A percentile compares a stretch with the other conserved stretches of the same genome.
phyloP scores from a whole-genome alignment of 1,284 basidiomycete genomes.

The Athelia sp. region DNA sequence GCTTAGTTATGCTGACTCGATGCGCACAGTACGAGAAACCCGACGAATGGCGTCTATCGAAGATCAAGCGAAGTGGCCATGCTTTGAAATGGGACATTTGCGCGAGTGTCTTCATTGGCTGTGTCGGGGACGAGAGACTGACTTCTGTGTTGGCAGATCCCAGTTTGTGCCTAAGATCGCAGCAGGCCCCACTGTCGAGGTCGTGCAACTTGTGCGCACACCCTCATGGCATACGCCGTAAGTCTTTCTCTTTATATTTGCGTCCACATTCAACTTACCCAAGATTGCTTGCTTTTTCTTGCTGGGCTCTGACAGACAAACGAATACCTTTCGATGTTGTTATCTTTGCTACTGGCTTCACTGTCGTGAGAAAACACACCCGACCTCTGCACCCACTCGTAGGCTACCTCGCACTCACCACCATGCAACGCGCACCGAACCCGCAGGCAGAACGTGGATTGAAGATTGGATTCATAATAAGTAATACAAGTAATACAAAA shows the following conservation, averaged over 20 bases:
- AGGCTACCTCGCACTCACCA: too few relatives aligned
- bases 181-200: slow-evolving; percentile 29
- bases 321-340: slow-evolving; percentile 29
- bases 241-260: slow-evolving; percentile 7
- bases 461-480: too few relatives aligned
- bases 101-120: slow-evolving; percentile 21
- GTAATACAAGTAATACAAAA: too few relatives aligned
- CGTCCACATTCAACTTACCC: background rate
- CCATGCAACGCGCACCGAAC: too few relatives aligned
- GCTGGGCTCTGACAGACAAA: slow-evolving; percentile 20
- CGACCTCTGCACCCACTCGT: too few relatives aligned
- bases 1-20: background rate
- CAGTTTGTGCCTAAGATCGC: slow-evolving; percentile 42
- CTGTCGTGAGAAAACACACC: slow-evolving; percentile 10
- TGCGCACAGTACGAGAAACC: slow-evolving; percentile 67
- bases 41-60: slow-evolving; percentile 87
- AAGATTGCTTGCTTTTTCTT: background rate
- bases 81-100: slow-evolving; percentile 48
- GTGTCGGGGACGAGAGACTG: too few relatives aligned
- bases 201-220: slow-evolving; percentile 42
- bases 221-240: slow-evolving; percentile 43
- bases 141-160: slow-evolving; percentile 21
- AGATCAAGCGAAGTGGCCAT: slow-evolving; percentile 77
- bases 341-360: slow-evolving; percentile 33
- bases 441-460: too few relatives aligned